These are phyloP conservation scores for Agaricales sp. DNA, from an alignment of 1,284 basidiomycete species.

Conservation along the genomic window DNA sequence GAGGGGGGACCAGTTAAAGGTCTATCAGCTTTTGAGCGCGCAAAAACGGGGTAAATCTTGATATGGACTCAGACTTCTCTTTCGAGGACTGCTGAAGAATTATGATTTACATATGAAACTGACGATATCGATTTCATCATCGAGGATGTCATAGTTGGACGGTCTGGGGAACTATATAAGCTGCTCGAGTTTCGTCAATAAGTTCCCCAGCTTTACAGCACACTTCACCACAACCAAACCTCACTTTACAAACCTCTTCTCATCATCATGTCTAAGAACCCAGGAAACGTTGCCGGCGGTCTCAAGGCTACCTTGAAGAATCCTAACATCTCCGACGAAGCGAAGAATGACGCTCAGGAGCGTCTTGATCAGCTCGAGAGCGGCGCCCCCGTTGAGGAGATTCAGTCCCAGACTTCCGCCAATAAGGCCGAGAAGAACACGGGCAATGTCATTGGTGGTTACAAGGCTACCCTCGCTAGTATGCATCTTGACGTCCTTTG, in stretches of 20 bases:
- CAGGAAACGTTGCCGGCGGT: conserved; percentile 35
- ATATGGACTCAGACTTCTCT: no score
- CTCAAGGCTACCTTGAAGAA: conserved; percentile 46
- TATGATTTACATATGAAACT: no score
- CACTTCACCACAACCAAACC: background rate
- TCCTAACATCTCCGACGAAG: conserved; percentile 40
- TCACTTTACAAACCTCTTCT: background rate
- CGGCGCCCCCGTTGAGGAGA: conserved; percentile 3
- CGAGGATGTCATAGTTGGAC: background rate
- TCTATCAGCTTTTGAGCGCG: no score
- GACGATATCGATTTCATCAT: background rate
- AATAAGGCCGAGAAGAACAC: conserved; percentile 7
- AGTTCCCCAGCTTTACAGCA: no score
- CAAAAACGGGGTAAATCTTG: no score
- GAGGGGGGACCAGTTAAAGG: no score
- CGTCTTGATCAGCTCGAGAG: conserved; percentile 30
- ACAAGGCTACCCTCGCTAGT: conserved; percentile 33
- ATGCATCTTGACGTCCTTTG: background rate
- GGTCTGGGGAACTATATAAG: background rate
- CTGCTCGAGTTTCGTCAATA: background rate
- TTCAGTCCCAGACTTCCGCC: conserved; percentile 8
- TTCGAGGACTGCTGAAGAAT: no score
- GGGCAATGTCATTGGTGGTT: conserved; percentile 28
- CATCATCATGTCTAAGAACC: conserved; percentile 17
- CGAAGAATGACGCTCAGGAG: conserved; percentile 34